These are phyloP conservation scores for Hericium rajendrae DNA, from an alignment of 768 basidiomycete species.

Conservation along the genomic window DNA sequence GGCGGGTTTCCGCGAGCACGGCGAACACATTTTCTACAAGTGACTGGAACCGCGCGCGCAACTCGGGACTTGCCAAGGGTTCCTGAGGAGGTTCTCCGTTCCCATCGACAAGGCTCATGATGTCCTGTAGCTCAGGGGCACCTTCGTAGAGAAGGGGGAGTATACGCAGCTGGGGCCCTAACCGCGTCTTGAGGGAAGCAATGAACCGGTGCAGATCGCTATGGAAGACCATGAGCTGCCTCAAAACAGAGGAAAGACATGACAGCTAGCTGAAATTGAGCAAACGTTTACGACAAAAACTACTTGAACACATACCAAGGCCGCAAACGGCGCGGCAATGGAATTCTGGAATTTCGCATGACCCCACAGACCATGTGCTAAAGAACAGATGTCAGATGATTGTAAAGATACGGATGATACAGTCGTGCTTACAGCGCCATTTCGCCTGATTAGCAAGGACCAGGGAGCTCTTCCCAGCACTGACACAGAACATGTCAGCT, in stretches of 20 bases:
- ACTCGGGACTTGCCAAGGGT: conserved; percentile 44
- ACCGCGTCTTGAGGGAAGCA: conserved; percentile 40
- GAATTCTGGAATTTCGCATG: conserved; percentile 63
- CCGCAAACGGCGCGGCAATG: conserved; percentile 61
- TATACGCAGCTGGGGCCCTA: conserved; percentile 65
- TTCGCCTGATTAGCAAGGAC: conserved; percentile 61
- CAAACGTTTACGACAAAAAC: neutral
- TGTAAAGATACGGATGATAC: neutral
- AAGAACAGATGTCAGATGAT: neutral
- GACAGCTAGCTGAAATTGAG: conserved; percentile 34
- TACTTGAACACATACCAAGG: conserved; percentile 34
- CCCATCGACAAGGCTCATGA: conserved; percentile 47
- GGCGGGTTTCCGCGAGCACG: conserved; percentile 57
- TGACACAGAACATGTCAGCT: conserved; percentile 12
- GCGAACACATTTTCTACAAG: conserved; percentile 62
- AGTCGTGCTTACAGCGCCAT: conserved; percentile 45
- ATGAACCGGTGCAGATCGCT: conserved; percentile 64
- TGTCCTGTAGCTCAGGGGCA: conserved; percentile 58
- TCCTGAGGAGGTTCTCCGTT: conserved; percentile 42
- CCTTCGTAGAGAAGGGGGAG: conserved; percentile 63
- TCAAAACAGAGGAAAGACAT: conserved; percentile 60
- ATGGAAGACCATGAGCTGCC: conserved; percentile 67
- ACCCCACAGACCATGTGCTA: conserved; percentile 61
- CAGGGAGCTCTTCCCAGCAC: conserved; percentile 71
- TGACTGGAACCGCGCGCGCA: conserved; percentile 61